Evolutionary conservation across 2,329 filamentous ascomycete species (phyloP).

Genomic region (Alternaria burnsii): DNA sequence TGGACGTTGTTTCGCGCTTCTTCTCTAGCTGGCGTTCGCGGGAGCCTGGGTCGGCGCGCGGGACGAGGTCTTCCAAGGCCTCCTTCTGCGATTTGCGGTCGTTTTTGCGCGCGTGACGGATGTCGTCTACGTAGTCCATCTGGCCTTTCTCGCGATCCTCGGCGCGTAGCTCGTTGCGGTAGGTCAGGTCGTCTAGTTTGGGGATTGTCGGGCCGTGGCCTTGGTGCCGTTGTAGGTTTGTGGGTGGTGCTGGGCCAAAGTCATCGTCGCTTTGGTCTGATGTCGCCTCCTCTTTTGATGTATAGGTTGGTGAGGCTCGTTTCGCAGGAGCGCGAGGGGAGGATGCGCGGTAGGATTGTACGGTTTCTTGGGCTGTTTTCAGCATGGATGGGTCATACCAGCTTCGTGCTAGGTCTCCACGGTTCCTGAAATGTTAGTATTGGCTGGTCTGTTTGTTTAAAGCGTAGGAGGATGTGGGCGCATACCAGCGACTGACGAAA

Average conservation of each 20-base stretch:
- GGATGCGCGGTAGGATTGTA: conserved; percentile 28
- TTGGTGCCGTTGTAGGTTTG: conserved; percentile 35
- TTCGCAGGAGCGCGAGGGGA: conserved; percentile 21
- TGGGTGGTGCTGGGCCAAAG: conserved; percentile 62
- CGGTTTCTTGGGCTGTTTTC: conserved; percentile 57
- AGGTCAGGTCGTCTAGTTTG: conserved; percentile 74
- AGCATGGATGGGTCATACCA: conserved; percentile 90
- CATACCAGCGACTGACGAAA: conserved; percentile 85
- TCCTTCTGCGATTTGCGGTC: conserved; percentile 75
- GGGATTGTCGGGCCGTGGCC: conserved; percentile 70
- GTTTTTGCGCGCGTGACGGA: conserved; percentile 68
- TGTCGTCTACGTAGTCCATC: conserved; percentile 57
- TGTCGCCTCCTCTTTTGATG: conserved; percentile 9
- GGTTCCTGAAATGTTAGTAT: conserved; percentile 73
- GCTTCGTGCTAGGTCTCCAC: conserved; percentile 82
- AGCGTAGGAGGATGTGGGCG: background rate
- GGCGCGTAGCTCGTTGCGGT: conserved; percentile 67
- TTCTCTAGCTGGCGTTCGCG: conserved; percentile 89
- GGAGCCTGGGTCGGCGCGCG: conserved; percentile 83
- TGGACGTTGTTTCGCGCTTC: conserved; percentile 74
- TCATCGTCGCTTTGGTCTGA: conserved; percentile 53
- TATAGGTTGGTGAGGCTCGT: conserved; percentile 35
- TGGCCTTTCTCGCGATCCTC: conserved; percentile 62
- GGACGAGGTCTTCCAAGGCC: conserved; percentile 79
- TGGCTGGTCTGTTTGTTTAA: fast-evolving